Evolutionary conservation across 352 stramenopile genomes (phyloP).

Genomic region (Globisporangium barbulae): DNA sequence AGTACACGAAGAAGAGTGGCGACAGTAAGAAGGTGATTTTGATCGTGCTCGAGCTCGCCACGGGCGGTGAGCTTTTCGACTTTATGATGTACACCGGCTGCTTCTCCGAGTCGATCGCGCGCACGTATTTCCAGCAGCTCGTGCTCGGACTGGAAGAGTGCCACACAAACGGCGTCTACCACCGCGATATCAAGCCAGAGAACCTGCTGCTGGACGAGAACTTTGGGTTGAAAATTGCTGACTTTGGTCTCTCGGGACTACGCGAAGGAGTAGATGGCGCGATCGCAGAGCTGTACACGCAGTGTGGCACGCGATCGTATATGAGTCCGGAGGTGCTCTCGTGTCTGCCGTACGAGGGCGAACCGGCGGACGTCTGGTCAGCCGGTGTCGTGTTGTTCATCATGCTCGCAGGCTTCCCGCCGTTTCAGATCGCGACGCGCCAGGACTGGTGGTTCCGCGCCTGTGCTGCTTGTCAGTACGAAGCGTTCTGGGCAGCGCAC

Average conservation of each 20-base stretch:
- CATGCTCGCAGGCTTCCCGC: conserved; percentile 90
- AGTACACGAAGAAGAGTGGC: conserved; percentile 75
- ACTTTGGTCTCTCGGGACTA: conserved; percentile 95
- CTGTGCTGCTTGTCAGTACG: conserved; percentile 65
- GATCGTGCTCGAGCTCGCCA: conserved; percentile 88
- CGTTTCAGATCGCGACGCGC: conserved; percentile 86
- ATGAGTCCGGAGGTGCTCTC: conserved; percentile 92
- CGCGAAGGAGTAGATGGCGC: conserved; percentile 55
- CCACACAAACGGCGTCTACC: conserved; percentile 83
- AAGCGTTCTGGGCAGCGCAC: conserved; percentile 80
- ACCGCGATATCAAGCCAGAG: conserved; percentile 93
- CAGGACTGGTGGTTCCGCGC: conserved; percentile 91
- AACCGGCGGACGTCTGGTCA: conserved; percentile 89
- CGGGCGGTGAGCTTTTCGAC: conserved; percentile 87
- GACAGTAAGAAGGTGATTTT: conserved; percentile 76
- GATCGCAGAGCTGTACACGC: conserved; percentile 71
- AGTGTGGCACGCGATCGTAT: conserved; percentile 91
- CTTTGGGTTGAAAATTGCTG: conserved; percentile 90
- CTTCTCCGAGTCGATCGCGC: conserved; percentile 84
- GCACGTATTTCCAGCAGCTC: conserved; percentile 89
- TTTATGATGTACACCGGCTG: conserved; percentile 93
- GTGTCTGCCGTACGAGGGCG: conserved; percentile 80
- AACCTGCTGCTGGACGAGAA: conserved; percentile 89
- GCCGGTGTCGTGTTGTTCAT: conserved; percentile 93
- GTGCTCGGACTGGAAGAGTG: conserved; percentile 75